Base-by-base conservation (phyloP, 495 filamentous ascomycete species). In the Penicillium argentinense region DNA sequence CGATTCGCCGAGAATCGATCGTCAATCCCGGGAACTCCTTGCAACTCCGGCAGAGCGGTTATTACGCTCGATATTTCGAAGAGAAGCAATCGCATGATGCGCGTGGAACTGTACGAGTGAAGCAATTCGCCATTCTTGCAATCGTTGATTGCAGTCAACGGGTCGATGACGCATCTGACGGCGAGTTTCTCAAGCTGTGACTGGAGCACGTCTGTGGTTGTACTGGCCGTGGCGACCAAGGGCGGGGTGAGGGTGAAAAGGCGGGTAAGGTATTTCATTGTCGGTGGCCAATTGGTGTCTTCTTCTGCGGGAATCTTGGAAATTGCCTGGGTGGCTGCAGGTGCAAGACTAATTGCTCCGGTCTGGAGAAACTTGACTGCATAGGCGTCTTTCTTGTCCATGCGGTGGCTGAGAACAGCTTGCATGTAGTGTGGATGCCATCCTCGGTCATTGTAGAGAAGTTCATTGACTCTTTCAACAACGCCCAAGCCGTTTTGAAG, bases 401-500 rank as follows among this genome's bases (percentile, higher is more conserved):
- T 47, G 4, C 72, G 75, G 51, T 95, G 86, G 5, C 79, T 81
- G 44, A 86, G 72, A 39, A 92, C 79, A 2, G 85, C 88, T 9
- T 88, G 63, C 32, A 96, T 73, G 53, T 91, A 96, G 30, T 80
- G 74, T 2, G 93, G 93, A 17, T 90, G 78, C 0, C 55, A 66
- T 4, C 55, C 47, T 2, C 79, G 74, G 55, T 89, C 74, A 0
- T 80, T 75, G 56, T 95, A 98, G 9, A 92, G 54, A 2, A 68
- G 44, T 8, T 75, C 53, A 51, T 88, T 87, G 14, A 96, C 67
- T 26, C 77, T 73, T n/a, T 96, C 88, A 21, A 90, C 67, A 3
- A 85, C 63, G 2, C 91, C 92, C 71, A 97, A 79, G 4, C 89
- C 91, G 37, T 92, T 88, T 41, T 95, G 87, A 4, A 95, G 57